Percentiles rank a stretch among this genome's conserved stretches.
Conservation (phyloP, 1,284 basidiomycete genomes). For the Ganoderma lingzhi region DNA sequence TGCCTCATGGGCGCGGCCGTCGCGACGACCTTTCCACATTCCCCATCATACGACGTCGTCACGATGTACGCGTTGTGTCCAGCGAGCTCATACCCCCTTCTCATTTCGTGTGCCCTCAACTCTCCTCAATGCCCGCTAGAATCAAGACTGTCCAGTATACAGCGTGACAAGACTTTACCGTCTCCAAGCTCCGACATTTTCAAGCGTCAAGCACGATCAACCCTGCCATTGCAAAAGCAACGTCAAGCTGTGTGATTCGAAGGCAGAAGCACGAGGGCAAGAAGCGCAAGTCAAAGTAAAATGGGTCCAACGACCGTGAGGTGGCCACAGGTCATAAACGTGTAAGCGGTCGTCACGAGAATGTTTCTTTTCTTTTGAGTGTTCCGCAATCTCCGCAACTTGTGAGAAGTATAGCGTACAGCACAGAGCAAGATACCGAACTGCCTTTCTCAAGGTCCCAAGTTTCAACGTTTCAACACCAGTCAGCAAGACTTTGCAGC, state of each 20-base stretch:
- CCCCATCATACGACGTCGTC: constrained; percentile 11
- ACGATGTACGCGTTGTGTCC: constrained; percentile 4
- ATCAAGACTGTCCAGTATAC: neutral
- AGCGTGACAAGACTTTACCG: neutral
- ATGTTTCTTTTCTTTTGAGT: neutral
- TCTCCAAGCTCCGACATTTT: neutral
- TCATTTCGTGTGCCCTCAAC: constrained; percentile 10
- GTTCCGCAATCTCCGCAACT: neutral
- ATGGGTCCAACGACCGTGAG: neutral
- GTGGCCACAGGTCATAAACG: neutral
- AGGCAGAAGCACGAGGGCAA: constrained; percentile 1
- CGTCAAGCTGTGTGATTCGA: constrained; percentile 3
- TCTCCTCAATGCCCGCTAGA: neutral
- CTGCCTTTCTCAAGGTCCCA: neutral
- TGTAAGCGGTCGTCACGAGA: constrained; percentile 1
- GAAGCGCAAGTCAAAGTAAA: neutral
- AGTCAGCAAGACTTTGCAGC: neutral
- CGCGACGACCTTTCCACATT: constrained; percentile 2
- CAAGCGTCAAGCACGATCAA: neutral
- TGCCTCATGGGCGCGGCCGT: neutral
- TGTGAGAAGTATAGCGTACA: neutral
- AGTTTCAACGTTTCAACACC: neutral
- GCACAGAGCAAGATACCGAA: neutral
- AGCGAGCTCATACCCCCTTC: neutral
- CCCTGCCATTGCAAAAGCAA: neutral